Evolutionary conservation across 441 rosid species (phyloP), one percentile per base, ranked within the genome.

Genomic region (Croton setiger): DNA sequence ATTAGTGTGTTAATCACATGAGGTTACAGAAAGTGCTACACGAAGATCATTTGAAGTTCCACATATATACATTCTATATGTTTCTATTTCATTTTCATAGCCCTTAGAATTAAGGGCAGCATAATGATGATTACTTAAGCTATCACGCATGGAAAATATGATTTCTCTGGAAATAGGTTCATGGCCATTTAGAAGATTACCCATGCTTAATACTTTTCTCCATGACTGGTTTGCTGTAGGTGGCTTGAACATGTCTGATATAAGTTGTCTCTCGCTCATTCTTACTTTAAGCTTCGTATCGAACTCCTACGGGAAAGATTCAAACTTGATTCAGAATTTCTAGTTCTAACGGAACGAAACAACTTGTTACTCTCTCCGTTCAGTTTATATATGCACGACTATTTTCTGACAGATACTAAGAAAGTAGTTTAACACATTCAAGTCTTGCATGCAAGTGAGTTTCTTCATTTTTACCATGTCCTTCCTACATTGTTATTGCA

Each of bases 141-240:
- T 76, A 41, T 96, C 97, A 1, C 81, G 85, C 67, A 70, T 73
- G 6, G 93, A 84, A 70, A 96, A 93, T 80, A 91, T 76, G 17
- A 91, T 84, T 75, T 96, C 98, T 79, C 99, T 77, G 56, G 82
- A 78, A 52, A 84, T 78, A 1, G 99, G 99, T 75, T 93, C 99
- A n/a, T 96, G 99, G 60, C 99, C 97, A 49, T 91, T 96, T 15
- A 96, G 90, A 72, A 88, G 93, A 82, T 96, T 96, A 18, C 99
- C 99, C 97, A 93, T 93, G 75, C 99, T 96, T 68, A 96, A 60
- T 67, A 93, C 98, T 84, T 89, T 96, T 75, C 98, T 85, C 99
- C 97, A 96, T 4, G 97, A 87, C 72, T 96, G 96, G 75, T 86
- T 89, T 15, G 93, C 86, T 0, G 83, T 85, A 12, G 99, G 99